These are phyloP conservation scores for Prunus padus DNA, from an alignment of 306 rosid genomes.

Conservation along the genomic window DNA sequence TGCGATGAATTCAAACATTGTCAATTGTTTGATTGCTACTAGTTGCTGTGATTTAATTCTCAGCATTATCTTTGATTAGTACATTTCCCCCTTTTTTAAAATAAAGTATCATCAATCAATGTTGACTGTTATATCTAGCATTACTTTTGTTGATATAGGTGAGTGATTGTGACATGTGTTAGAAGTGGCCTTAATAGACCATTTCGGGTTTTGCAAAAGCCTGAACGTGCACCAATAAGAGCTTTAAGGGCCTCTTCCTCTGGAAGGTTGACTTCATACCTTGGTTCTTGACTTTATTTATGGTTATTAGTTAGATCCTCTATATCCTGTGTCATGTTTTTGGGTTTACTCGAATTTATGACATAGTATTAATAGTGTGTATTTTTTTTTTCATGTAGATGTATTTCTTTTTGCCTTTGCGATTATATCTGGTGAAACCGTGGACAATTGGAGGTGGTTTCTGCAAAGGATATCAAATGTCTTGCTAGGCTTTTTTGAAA, in stretches of 20 bases:
- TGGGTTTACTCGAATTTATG: constrained; percentile 6
- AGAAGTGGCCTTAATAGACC: constrained; percentile 92
- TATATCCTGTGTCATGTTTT: constrained; percentile 2
- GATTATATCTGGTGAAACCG: too few species aligned
- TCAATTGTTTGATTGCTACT: constrained; percentile 19
- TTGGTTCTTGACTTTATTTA: constrained; percentile 17
- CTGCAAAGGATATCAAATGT: too few species aligned
- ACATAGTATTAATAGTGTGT: too few species aligned
- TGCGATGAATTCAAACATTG: constrained; percentile 16
- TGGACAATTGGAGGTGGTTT: too few species aligned
- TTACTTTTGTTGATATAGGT: constrained; percentile 56
- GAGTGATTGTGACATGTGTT: constrained; percentile 85
- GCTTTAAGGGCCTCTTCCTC: constrained; percentile 97
- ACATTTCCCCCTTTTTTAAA: neutral
- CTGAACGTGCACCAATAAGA: constrained; percentile 95
- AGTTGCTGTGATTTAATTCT: neutral
- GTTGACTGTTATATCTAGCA: constrained; percentile 10
- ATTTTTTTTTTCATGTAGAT: too few species aligned
- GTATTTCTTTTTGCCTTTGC: too few species aligned
- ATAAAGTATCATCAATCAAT: neutral
- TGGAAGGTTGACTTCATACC: constrained; percentile 74
- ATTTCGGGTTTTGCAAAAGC: constrained; percentile 96
- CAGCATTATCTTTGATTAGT: neutral
- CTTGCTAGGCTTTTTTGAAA: too few species aligned
- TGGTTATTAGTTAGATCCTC: constrained; percentile 21